Conservation (phyloP, 1,139 yeast species). For the Scheffersomyces lignicola region DNA sequence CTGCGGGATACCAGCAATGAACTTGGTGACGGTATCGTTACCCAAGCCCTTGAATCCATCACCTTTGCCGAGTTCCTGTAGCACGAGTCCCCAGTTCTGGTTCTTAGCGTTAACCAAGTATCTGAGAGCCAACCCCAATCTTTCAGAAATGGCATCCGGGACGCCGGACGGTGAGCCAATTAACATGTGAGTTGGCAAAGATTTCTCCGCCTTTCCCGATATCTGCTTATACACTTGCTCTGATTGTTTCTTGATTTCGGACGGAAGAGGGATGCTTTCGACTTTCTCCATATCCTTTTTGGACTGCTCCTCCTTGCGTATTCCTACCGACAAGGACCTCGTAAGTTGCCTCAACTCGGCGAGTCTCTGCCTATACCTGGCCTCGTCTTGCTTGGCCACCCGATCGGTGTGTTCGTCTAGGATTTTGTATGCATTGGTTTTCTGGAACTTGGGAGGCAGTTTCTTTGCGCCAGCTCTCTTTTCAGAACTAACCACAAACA, state of each 20-base stretch:
- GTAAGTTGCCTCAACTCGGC: conserved; percentile 21
- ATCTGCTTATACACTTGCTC: conserved; percentile 17
- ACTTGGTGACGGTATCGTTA: conserved; percentile 34
- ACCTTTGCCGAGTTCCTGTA: conserved; percentile 40
- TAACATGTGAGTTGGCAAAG: conserved; percentile 11
- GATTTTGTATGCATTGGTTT: not conserved
- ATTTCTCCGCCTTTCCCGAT: not conserved
- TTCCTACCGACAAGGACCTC: conserved; percentile 21
- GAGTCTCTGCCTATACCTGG: conserved; percentile 21
- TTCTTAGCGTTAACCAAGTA: conserved; percentile 44
- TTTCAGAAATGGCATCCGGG: conserved; percentile 43
- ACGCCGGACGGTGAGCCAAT: conserved; percentile 25
- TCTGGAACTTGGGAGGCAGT: conserved; percentile 5
- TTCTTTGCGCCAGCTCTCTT: conserved; percentile 6
- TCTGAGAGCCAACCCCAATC: conserved; percentile 49
- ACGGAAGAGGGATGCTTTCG: conserved; percentile 21
- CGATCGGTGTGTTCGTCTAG: conserved; percentile 18
- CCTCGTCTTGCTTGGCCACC: conserved; percentile 18
- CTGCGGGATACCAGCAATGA: conserved; percentile 48
- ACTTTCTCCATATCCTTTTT: conserved; percentile 13
- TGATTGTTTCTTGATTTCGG: conserved; percentile 16
- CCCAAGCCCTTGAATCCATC: conserved; percentile 44
- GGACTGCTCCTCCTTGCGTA: conserved; percentile 17
- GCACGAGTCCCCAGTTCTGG: conserved; percentile 58
- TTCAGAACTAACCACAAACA: conserved; percentile 13